Conservation (phyloP, 768 basidiomycete species). For the Lentinula aciculospora region DNA sequence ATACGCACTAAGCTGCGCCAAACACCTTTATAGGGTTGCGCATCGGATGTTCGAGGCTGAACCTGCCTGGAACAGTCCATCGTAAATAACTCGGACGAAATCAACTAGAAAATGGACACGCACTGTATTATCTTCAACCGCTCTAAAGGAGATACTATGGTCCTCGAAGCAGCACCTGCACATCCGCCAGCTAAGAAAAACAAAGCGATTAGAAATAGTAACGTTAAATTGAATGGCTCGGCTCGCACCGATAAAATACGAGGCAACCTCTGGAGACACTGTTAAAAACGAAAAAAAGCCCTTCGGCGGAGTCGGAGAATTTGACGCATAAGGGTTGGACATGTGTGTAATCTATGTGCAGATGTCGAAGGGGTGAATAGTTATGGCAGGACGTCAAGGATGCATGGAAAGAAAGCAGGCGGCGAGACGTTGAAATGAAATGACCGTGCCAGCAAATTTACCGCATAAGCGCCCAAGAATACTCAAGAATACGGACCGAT, state of each 20-base stretch:
- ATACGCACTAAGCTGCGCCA: constrained; percentile 81
- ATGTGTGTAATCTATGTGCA: background rate
- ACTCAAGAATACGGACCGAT: too few species aligned
- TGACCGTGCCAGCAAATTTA: background rate
- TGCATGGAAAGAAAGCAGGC: constrained; percentile 4
- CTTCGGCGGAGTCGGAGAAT: constrained; percentile 9
- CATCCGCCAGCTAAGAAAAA: constrained; percentile 43
- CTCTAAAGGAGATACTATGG: constrained; percentile 89
- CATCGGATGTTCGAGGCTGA: constrained; percentile 59
- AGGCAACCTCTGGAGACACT: constrained; percentile 29
- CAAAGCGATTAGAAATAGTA: constrained; percentile 5
- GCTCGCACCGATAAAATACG: constrained; percentile 36
- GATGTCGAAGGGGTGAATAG: background rate
- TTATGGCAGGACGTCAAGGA: constrained; percentile 4
- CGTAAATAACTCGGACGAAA: background rate
- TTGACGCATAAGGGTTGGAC: constrained; percentile 8
- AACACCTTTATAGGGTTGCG: constrained; percentile 73
- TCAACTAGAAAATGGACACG: constrained; percentile 3
- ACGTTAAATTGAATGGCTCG: background rate
- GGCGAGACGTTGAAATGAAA: too few species aligned
- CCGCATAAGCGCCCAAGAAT: background rate
- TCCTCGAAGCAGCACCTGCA: constrained; percentile 71
- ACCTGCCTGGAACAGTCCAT: constrained; percentile 62
- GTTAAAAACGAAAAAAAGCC: constrained; percentile 18
- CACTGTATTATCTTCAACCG: constrained; percentile 96